Base-by-base conservation (phyloP, 345 rosid species). In the Arabidopsis suecica region DNA sequence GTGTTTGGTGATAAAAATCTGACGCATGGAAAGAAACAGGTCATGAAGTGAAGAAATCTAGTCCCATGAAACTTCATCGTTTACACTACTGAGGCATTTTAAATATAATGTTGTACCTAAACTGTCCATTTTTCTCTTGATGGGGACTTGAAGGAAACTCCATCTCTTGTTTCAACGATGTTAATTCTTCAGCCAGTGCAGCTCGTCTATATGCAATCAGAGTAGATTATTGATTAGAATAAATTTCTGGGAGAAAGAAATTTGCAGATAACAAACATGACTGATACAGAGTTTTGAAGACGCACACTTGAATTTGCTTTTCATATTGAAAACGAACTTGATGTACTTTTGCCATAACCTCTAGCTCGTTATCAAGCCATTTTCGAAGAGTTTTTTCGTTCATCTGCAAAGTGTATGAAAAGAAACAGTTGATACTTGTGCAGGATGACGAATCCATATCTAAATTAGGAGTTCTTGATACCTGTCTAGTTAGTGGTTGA, bases 311-410 rank as follows among this genome's bases (percentile, higher is more conserved):
- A 79, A 82, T 82, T 85, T 91, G 97, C 74, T 83, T 89, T 80
- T 87, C 86, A 34, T 86, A 83, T 70, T 87, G 87, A 63, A 68
- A 81, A 65, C 88, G 94, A 77, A 91, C 92, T 87, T 87, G 91
- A 50, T 82, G 88, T 72, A 88, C 86, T 61, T 91, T 91, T 69
- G 74, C 86, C 82, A 81, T 71, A 73, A 91, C 91, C 80, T 91
- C 97, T 67, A 91, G 86, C 81, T 91, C 94, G 74, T 86, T 83
- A 65, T 89, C 94, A 80, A 91, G 78, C 94, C 92, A 91, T 67
- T 78, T 89, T 48, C 78, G 89, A 10, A 89, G 77, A 79, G 77
- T 67, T 78, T 86, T 89, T 73, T 86, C 94, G 53, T 81, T 86
- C 76, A 75, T 70, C 97, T 88, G 79, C 75, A 68, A 58, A 62